Base-by-base conservation (phyloP, 2,329 filamentous ascomycete genomes). In the Fonsecaea pedrosoi region DNA sequence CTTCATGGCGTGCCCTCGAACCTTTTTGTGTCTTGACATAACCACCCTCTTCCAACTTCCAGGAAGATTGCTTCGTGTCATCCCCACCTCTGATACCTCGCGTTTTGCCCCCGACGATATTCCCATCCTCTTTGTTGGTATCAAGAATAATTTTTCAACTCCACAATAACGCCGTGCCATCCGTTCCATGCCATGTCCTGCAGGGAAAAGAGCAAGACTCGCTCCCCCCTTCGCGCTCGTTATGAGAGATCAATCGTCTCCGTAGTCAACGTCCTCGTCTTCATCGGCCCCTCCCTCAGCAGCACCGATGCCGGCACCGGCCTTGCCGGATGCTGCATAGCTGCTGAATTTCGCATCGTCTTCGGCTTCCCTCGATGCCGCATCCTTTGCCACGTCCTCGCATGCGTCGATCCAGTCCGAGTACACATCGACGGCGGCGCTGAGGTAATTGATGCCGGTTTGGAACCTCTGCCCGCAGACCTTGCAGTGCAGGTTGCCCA, bases 371-470 rank as follows among this genome's bases (percentile, higher is more conserved):
- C 70, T 55, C 2, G 63, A 69, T 4, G 82, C 83, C 21, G 84
- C 82, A 67, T 88, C 84, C 75, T 90, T 89, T 15, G 89, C 89
- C 58, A 91, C 89, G 5, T 87, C 84, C 75, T 92, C 90, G 76
- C 89, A 91, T n/a, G 95, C 95, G 80, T 99, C 95, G 70, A 99
- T 92, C 95, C 95, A 99, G 79, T 98, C 95, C 38, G 92, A 92
- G 77, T 99, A 99, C 7, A 99, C 94, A 77, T 99, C 95, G 55
- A 99, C 93, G 0, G 92, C 87, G 13, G 91, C 92, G 21, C 64
- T 80, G 88, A 74, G 82, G 96, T 94, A 97, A 78, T 97, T 97
- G 76, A 97, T 94, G 62, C 88, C 89, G 66, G 92, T 96, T 78
- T 98, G 93, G 77, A 96, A 99, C 67, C 89, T 90, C 81, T 98